Base-by-base conservation (phyloP, 495 filamentous ascomycete genomes). In the Penicillium egyptiacum region DNA sequence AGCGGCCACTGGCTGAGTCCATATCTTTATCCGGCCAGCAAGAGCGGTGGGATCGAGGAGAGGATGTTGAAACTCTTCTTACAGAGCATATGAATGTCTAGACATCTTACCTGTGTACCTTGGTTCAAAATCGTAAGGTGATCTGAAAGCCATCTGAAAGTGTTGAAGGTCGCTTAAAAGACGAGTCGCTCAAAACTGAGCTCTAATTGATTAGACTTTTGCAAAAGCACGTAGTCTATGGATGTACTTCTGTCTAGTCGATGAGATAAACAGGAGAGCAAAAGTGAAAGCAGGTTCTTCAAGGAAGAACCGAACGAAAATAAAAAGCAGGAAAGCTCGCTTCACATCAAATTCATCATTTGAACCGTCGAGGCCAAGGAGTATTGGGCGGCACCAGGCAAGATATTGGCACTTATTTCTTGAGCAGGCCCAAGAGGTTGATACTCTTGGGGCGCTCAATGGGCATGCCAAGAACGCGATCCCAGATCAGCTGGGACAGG, bases 401-500 rank as follows among this genome's bases (percentile, higher is more conserved):
- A 42, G 25, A 17, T n/a, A 28, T 51, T 22, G 20, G 11, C n/a
- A 47, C 48, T 59, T 69, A 77, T 66, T 74, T 74, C 72, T 87
- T 86, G 60, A 96, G 65, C 56, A 96, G 72, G 14, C 92, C 92
- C 69, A 88, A 75, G 57, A 98, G 78, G 76, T 96, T 91, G 70
- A 97, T 93, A 74, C 90, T 96, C 86, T 98, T 98, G 39, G 93
- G 93, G 61, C 94, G 77, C 84, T 98, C 94, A 72, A 98, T 98
- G n/a, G 94, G 94, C 65, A 98, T 75, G 23, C 94, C 94, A 54
- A 98, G 74, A 16, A 91, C 94, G 7, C 94, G 83, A 74, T 97
- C 94, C 94, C 94, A 98, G 68, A 98, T 88, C 58, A 98, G 78
- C 73, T 98, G 94, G 45, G 90, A 91, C 20, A 98, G 77, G 23